These are phyloP conservation scores for Claviceps quebecensis DNA, from an alignment of 2,329 filamentous ascomycete species.

Conservation along the genomic window DNA sequence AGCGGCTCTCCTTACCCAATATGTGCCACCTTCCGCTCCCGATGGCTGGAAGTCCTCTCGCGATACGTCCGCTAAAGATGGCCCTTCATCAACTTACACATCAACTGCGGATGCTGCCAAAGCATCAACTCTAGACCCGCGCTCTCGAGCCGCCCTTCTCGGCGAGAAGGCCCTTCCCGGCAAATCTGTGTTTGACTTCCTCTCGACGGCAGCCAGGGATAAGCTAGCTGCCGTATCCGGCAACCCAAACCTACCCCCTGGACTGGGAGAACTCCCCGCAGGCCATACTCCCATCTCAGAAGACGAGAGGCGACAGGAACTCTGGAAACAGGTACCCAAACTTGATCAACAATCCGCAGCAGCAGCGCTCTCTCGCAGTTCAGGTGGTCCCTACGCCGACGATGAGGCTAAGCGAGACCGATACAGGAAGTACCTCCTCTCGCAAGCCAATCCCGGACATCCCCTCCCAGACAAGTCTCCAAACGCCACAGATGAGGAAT, in stretches of 20 bases:
- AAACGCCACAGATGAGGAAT: slow-evolving; percentile 50
- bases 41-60: slow-evolving; percentile 58
- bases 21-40: slow-evolving; percentile 54
- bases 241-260: slow-evolving; percentile 62
- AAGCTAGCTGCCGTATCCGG: slow-evolving; percentile 64
- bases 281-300: slow-evolving; percentile 46
- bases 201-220: slow-evolving; percentile 64
- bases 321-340: slow-evolving; percentile 45
- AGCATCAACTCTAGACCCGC: slow-evolving; percentile 60
- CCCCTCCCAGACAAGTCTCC: slow-evolving; percentile 36
- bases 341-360: slow-evolving; percentile 53
- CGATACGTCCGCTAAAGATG: slow-evolving; percentile 10
- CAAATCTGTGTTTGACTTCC: slow-evolving; percentile 91
- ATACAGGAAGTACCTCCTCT: slow-evolving; percentile 70
- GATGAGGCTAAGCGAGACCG: slow-evolving; percentile 65
- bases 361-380: slow-evolving; percentile 52
- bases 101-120: slow-evolving; percentile 69
- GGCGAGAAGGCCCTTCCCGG: slow-evolving; percentile 67
- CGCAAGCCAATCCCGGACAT: slow-evolving; percentile 37
- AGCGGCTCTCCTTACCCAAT: slow-evolving; percentile 22
- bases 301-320: slow-evolving; percentile 44
- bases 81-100: slow-evolving; percentile 26
- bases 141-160: slow-evolving; percentile 61
- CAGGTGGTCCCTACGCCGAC: slow-evolving; percentile 65
- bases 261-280: slow-evolving; percentile 57